Percentiles rank a stretch among this genome's conserved stretches.
Evolutionary conservation across 2,329 filamentous ascomycete species (phyloP).

Genomic region (Ophiostoma triangulosporum): DNA sequence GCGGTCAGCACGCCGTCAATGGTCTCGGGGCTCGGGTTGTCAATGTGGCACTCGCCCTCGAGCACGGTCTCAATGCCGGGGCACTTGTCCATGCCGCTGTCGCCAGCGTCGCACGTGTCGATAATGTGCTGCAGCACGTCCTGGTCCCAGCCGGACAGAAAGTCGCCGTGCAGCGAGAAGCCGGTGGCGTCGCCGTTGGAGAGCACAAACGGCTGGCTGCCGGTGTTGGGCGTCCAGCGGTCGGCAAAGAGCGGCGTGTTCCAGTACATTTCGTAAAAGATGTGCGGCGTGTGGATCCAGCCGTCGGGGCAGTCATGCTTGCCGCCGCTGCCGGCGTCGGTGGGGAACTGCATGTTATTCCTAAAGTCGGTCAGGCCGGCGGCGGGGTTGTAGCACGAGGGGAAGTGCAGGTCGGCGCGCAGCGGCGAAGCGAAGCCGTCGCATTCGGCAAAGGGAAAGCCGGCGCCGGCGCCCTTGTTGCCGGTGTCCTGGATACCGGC

Average conservation of each 20-base stretch:
- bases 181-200: conserved; percentile 58
- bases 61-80: conserved; percentile 39
- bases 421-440: conserved; percentile 47
- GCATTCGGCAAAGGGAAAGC: conserved; percentile 60
- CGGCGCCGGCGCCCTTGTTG: conserved; percentile 43
- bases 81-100: conserved; percentile 48
- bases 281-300: conserved; percentile 40
- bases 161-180: conserved; percentile 58
- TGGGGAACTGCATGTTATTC: conserved; percentile 55
- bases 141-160: conserved; percentile 60
- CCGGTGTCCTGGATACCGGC: conserved; percentile 41
- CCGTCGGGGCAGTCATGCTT: conserved; percentile 41
- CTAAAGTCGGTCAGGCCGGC: conserved; percentile 45
- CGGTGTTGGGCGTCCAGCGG: conserved; percentile 40
- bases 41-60: conserved; percentile 35
- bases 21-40: conserved; percentile 31
- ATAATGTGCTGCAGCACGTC: conserved; percentile 51
- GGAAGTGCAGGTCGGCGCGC: conserved; percentile 57
- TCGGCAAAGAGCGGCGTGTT: conserved; percentile 38
- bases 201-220: conserved; percentile 51
- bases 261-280: conserved; percentile 49
- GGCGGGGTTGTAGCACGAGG: conserved; percentile 58
- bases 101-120: conserved; percentile 49
- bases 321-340: conserved; percentile 27
- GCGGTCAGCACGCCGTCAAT: conserved; percentile 29